phyloP scores from a whole-genome alignment of 225 moss, liverwort and hornwort species.

The Pleurozium schreberi region DNA sequence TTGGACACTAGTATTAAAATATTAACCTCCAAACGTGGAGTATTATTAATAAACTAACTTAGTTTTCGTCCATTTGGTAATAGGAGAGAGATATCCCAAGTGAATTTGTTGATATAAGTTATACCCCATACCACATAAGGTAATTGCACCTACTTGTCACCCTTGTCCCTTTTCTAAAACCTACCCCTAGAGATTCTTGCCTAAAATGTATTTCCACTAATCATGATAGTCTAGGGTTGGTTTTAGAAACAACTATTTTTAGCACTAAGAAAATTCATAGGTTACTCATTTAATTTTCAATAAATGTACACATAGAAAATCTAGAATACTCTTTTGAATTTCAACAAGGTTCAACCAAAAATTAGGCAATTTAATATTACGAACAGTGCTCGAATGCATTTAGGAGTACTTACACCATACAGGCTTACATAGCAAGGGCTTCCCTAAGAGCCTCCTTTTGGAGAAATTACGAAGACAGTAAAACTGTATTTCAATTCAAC shows the following conservation, averaged over 20 bases:
- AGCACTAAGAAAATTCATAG: neutral
- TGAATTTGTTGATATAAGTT: neutral
- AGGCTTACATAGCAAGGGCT: neutral
- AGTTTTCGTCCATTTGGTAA: neutral
- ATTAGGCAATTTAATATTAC: neutral
- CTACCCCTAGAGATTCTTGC: rapidly evolving
- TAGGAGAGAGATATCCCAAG: too few relatives aligned
- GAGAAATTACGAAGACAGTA: too few relatives aligned
- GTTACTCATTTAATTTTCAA: neutral
- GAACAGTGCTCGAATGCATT: neutral
- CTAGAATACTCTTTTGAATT: neutral
- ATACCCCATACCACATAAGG: neutral
- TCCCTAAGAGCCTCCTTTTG: neutral
- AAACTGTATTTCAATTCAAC: neutral
- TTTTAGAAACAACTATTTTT: neutral
- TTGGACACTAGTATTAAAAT: rapidly evolving
- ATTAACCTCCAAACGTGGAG: neutral
- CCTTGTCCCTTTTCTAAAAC: neutral
- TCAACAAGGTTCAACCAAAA: neutral
- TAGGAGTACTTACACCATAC: neutral
- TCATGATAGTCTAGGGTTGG: rapidly evolving
- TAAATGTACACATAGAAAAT: too few relatives aligned
- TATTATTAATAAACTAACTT: neutral
- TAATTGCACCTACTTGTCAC: neutral
- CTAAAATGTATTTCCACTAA: neutral